Percentiles rank a stretch among this genome's conserved stretches.
These are phyloP conservation scores for Ceratobasidium sp. DNA, from an alignment of 1,284 basidiomycete species.

Conservation along the genomic window DNA sequence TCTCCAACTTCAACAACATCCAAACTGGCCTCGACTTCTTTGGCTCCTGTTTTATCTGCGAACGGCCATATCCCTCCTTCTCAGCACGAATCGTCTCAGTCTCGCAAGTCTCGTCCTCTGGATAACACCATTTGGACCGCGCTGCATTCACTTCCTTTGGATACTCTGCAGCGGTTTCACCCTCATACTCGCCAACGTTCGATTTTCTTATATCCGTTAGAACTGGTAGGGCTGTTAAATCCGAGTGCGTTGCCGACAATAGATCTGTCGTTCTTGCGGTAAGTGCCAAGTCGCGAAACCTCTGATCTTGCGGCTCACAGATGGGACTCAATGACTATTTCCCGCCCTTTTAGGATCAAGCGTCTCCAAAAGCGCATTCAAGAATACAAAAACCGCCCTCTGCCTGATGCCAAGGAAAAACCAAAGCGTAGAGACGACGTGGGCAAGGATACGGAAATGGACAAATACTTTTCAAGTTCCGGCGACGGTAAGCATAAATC, in stretches of 20 bases:
- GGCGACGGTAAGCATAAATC: conserved; percentile 10
- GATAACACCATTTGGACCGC: conserved; percentile 74
- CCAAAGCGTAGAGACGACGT: not conserved
- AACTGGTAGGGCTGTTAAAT: conserved; percentile 25
- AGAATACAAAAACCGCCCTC: conserved; percentile 11
- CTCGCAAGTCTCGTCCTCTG: not conserved
- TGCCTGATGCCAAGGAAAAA: conserved; percentile 27
- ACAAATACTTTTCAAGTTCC: not conserved
- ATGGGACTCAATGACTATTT: not conserved
- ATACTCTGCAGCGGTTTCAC: conserved; percentile 84
- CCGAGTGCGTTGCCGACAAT: conserved; percentile 13
- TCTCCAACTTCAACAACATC: conserved; percentile 6
- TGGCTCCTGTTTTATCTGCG: not conserved
- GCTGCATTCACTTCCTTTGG: conserved; percentile 80
- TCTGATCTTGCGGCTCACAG: not conserved
- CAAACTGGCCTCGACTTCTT: not conserved
- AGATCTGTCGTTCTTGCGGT: conserved; percentile 31
- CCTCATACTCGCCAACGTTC: conserved; percentile 79
- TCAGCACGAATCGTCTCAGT: not conserved
- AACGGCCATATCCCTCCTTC: not conserved
- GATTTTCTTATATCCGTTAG: conserved; percentile 29
- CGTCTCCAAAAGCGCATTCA: conserved; percentile 26
- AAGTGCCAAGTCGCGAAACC: not conserved
- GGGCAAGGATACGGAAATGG: not conserved
- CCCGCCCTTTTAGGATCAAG: not conserved